A percentile compares a stretch with the other conserved stretches of the same genome.
These are phyloP conservation scores for Blastosporella zonata DNA, from an alignment of 1,284 basidiomycete genomes.

Conservation along the genomic window DNA sequence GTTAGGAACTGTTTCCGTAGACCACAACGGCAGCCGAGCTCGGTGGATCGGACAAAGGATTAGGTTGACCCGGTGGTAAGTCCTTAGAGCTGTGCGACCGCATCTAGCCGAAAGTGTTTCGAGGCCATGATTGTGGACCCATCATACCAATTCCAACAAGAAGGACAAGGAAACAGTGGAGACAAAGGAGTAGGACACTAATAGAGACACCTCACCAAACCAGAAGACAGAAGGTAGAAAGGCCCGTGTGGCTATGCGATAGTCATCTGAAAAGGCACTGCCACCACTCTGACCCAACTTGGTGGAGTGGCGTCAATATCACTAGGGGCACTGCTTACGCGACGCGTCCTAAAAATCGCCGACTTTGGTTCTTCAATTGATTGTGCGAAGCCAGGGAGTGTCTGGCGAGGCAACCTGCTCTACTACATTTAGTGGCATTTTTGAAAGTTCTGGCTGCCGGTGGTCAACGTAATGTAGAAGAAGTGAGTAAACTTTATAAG, in stretches of 20 bases:
- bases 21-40: conserved; percentile 19
- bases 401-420: background rate
- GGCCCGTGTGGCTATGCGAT: background rate
- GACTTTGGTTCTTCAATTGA: background rate
- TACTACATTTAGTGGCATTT: background rate
- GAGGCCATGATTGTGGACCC: background rate
- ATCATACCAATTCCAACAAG: conserved; percentile 8
- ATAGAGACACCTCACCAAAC: background rate
- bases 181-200: conserved; percentile 12
- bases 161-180: background rate
- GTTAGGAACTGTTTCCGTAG: conserved; percentile 16
- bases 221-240: background rate
- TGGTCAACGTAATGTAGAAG: too few species aligned
- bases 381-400: background rate
- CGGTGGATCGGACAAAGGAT: conserved; percentile 21
- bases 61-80: conserved; percentile 1
- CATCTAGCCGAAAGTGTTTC: conserved; percentile 1
- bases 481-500: too few species aligned
- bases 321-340: background rate
- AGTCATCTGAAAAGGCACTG: background rate
- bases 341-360: background rate
- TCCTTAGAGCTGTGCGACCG: conserved; percentile 14
- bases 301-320: background rate
- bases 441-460: too few species aligned
- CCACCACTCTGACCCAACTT: background rate